Evolutionary conservation across 768 basidiomycete species (phyloP), one percentile per base, ranked within the genome.

Genomic region (Russula griseocarnosa): DNA sequence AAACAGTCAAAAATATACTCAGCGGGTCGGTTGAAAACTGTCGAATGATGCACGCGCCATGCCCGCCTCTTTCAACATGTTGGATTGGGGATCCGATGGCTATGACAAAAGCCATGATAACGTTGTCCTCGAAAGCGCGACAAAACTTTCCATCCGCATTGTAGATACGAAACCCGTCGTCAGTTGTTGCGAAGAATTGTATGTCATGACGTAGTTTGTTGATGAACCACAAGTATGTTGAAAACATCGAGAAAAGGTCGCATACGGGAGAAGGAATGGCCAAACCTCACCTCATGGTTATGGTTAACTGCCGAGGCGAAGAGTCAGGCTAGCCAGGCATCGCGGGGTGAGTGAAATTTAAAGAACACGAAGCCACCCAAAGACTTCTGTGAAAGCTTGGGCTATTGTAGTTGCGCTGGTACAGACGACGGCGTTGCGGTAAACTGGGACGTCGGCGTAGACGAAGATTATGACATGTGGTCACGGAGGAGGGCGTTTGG

Each of bases 361-460:
- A n/a, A 55, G 44, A 81, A 73, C 63, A 90, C 87, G 90, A 26
- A 90, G 75, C 59, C 76, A 76, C 70, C 90, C 86, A 69, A 87
- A 86, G 11, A 92, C 74, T 67, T 80, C 10, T 85, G 46, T 83
- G 77, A 75, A 86, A 86, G 71, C 85, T 85, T 2, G 79, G 75
- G 65, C 84, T 86, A 18, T 82, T 79, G 66, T 86, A 89, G 66
- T 84, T 83, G 55, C 87, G 81, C 32, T 88, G 76, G 70, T 90
- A 91, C 16, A 86, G 77, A 36, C 87, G 80, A 60, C 81, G 74
- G 70, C 87, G 3, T 86, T 86, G 49, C 80, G 79, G 70, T 84
- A 86, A 14, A 79, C 57, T 7, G 90, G 88, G 2, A 87, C 83
- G 68, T 90, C 88, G 1, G 86, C 85, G 67, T 90, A 89, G 66